phyloP scores from a whole-genome alignment of 345 rosid genomes.

The Populus deltoides region DNA sequence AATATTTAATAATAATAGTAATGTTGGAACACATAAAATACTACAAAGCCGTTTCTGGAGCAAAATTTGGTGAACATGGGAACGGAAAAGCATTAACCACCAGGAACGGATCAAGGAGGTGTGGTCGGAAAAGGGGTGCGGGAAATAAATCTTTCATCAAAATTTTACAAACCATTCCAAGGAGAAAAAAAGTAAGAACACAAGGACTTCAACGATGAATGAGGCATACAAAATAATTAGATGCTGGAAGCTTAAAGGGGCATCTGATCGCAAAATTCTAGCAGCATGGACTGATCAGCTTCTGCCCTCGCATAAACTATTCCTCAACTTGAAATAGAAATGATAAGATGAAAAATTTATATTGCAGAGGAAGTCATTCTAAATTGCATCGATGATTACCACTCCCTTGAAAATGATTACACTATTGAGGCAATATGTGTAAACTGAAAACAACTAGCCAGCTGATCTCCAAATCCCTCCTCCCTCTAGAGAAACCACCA shows the following conservation, averaged over 20 bases:
- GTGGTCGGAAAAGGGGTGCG: background rate
- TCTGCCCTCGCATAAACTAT: background rate
- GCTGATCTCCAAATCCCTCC: conserved; percentile 95
- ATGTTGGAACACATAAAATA: background rate
- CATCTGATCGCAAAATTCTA: background rate
- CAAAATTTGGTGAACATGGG: background rate
- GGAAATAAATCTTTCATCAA: background rate
- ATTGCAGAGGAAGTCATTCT: conserved; percentile 27
- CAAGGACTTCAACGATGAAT: background rate
- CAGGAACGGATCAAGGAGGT: background rate
- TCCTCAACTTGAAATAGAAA: background rate
- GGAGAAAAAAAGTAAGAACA: background rate
- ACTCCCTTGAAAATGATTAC: conserved; percentile 34
- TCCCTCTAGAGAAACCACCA: conserved; percentile 97
- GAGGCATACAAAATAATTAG: conserved; percentile 1
- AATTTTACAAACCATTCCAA: background rate
- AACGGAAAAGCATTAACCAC: background rate
- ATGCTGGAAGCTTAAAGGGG: background rate
- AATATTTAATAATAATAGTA: too few relatives aligned
- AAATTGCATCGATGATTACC: conserved; percentile 37
- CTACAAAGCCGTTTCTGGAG: background rate
- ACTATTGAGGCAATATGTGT: conserved; percentile 21
- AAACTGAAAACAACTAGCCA: conserved; percentile 45
- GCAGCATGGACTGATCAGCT: background rate
- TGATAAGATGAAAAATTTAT: conserved; percentile 6